Evolutionary conservation across 2,329 filamentous ascomycete genomes (phyloP).

Genomic region (Pseudogymnoascus sp.): DNA sequence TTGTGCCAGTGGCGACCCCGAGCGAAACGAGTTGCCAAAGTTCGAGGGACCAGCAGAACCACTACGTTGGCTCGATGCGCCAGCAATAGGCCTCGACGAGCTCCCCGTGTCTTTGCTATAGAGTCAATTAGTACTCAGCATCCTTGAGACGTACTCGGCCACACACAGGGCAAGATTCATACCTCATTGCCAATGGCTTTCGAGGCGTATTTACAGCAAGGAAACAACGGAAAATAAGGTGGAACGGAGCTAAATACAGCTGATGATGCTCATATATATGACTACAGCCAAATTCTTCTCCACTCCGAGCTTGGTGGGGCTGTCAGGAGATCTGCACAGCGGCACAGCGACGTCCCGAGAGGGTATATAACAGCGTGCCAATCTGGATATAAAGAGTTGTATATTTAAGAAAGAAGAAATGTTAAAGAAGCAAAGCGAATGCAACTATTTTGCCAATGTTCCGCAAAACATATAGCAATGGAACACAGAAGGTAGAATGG

Average conservation of each 20-base stretch:
- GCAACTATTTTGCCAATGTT: background rate
- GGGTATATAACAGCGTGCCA: background rate
- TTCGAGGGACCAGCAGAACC: conserved; percentile 27
- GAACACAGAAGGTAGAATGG: background rate
- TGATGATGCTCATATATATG: background rate
- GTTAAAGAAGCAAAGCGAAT: background rate
- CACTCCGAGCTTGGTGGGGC: background rate
- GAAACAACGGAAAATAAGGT: background rate
- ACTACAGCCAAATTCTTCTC: background rate
- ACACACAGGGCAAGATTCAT: background rate
- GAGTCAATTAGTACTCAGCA: background rate
- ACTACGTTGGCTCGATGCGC: conserved; percentile 5
- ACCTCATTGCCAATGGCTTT: background rate
- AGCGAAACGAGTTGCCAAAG: conserved; percentile 41
- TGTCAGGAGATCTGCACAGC: background rate
- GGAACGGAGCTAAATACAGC: background rate
- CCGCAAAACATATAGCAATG: background rate
- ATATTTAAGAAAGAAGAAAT: background rate
- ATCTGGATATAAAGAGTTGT: background rate
- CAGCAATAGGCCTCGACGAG: background rate
- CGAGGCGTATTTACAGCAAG: background rate
- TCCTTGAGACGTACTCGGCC: background rate
- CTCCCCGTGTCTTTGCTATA: background rate
- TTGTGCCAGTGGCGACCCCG: conserved; percentile 59
- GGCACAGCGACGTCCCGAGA: background rate